Conservation (phyloP, 2,329 filamentous ascomycete genomes). For the Exophiala alcalophila region DNA sequence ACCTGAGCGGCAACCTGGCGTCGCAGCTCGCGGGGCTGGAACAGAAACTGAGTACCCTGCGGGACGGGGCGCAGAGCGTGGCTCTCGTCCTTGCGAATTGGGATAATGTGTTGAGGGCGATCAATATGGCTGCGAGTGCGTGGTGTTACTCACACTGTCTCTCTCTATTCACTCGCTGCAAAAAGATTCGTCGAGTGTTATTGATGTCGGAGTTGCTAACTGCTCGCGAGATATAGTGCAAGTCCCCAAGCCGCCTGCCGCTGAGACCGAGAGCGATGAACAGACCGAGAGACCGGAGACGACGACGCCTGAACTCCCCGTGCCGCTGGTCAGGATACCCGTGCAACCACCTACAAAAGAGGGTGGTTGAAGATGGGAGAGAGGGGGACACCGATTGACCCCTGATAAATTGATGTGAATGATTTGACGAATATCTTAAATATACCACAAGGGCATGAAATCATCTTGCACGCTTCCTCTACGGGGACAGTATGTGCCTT, state of each 20-base stretch:
- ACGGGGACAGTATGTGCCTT: too few relatives aligned
- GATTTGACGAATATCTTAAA: too few relatives aligned
- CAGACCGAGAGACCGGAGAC: conserved; percentile 3
- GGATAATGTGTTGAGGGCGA: conserved; percentile 63
- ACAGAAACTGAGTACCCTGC: conserved; percentile 58
- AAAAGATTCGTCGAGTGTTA: too few relatives aligned
- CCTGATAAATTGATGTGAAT: too few relatives aligned
- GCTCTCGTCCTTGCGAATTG: conserved; percentile 66
- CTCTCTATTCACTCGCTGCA: too few relatives aligned
- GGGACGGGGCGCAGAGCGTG: conserved; percentile 63
- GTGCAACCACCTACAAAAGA: conserved; percentile 19
- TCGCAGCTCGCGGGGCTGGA: conserved; percentile 62
- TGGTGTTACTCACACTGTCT: too few relatives aligned
- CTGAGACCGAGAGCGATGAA: conserved; percentile 9
- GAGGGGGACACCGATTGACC: neutral
- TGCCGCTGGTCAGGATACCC: conserved; percentile 30
- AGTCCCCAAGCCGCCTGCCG: conserved; percentile 22
- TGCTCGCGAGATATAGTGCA: too few relatives aligned
- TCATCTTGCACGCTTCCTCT: too few relatives aligned
- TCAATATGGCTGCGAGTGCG: conserved; percentile 63
- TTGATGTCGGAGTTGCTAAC: too few relatives aligned
- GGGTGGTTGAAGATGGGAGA: conserved; percentile 9
- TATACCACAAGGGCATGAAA: too few relatives aligned
- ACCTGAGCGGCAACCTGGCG: conserved; percentile 59
- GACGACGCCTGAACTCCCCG: conserved; percentile 16